Evolutionary conservation across 2,329 filamentous ascomycete species (phyloP).

Genomic region (Pseudohalonectria lignicola): DNA sequence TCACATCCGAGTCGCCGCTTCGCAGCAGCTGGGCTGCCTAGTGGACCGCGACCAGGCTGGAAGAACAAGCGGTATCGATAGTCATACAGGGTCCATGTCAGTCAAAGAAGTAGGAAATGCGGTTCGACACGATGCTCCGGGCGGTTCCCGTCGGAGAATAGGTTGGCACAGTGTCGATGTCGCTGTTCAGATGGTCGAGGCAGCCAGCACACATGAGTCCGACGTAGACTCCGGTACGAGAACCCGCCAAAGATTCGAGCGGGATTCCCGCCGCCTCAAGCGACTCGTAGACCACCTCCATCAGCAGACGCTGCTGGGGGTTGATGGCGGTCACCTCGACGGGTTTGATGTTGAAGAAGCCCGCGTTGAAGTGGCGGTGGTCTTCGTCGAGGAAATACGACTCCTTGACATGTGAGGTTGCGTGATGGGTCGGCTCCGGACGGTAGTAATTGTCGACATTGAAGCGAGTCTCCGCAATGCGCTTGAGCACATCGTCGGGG

Average conservation of each 20-base stretch:
- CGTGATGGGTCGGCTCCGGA: slow-evolving; percentile 15
- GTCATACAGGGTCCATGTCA: slow-evolving; percentile 41
- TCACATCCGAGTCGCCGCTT: slow-evolving; percentile 30
- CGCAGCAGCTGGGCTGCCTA: slow-evolving; percentile 36
- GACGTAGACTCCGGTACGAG: slow-evolving; percentile 36
- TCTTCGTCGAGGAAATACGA: too few species aligned
- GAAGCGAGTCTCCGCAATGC: slow-evolving; percentile 20
- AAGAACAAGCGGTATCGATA: slow-evolving; percentile 41
- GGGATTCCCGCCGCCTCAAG: slow-evolving; percentile 40
- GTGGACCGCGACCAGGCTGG: slow-evolving; percentile 37
- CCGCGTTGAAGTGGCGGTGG: slow-evolving; percentile 18
- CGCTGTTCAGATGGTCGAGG: too few species aligned
- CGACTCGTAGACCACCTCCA: slow-evolving; percentile 42
- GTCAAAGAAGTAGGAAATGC: slow-evolving; percentile 44
- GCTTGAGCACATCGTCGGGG: slow-evolving; percentile 13
- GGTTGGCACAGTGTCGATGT: too few species aligned
- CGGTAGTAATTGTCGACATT: slow-evolving; percentile 19
- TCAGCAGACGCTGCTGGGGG: slow-evolving; percentile 38
- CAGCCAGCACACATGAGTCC: too few species aligned
- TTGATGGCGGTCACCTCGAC: slow-evolving; percentile 25
- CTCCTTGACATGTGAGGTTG: slow-evolving; percentile 18
- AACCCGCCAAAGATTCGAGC: slow-evolving; percentile 31
- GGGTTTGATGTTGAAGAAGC: slow-evolving; percentile 22
- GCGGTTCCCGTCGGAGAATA: too few species aligned
- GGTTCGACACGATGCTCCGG: too few species aligned